phyloP scores from a whole-genome alignment of 1,139 yeast species.

The Nadsonia commutata region DNA sequence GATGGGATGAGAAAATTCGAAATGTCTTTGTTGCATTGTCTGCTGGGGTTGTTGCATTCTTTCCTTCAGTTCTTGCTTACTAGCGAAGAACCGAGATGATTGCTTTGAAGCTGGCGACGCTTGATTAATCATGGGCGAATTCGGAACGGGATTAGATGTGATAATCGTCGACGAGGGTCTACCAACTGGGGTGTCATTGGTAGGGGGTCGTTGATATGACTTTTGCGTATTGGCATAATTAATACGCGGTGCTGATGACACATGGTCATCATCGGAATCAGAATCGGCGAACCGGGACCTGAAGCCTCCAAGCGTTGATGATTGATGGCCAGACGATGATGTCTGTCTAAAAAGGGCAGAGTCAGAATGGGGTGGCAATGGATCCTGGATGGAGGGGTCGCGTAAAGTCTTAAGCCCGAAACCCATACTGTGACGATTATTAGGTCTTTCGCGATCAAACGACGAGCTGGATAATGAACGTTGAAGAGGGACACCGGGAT shows the following conservation, averaged over 20 bases:
- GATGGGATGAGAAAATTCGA: not conserved
- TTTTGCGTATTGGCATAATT: conserved; percentile 3
- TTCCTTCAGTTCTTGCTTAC: not conserved
- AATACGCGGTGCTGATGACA: too few relatives aligned
- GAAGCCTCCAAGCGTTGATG: conserved; percentile 5
- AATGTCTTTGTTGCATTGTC: not conserved
- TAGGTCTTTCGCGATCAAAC: not conserved
- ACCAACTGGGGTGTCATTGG: not conserved
- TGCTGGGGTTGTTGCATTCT: not conserved
- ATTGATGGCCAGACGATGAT: not conserved
- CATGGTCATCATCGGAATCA: conserved; percentile 15
- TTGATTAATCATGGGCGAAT: too few relatives aligned
- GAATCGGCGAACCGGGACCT: conserved; percentile 16
- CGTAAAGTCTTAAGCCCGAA: not conserved
- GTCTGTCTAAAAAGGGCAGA: not conserved
- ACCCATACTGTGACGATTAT: not conserved
- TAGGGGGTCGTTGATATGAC: conserved; percentile 1
- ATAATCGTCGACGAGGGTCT: too few relatives aligned
- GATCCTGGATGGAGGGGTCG: not conserved
- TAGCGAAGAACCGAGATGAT: not conserved
- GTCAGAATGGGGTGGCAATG: not conserved
- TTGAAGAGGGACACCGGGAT: not conserved
- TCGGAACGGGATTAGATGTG: too few relatives aligned
- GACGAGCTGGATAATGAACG: not conserved
- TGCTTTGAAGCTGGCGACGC: too few relatives aligned